Base-by-base conservation (phyloP, 179 eudicot species). In the Camellia oleifera region DNA sequence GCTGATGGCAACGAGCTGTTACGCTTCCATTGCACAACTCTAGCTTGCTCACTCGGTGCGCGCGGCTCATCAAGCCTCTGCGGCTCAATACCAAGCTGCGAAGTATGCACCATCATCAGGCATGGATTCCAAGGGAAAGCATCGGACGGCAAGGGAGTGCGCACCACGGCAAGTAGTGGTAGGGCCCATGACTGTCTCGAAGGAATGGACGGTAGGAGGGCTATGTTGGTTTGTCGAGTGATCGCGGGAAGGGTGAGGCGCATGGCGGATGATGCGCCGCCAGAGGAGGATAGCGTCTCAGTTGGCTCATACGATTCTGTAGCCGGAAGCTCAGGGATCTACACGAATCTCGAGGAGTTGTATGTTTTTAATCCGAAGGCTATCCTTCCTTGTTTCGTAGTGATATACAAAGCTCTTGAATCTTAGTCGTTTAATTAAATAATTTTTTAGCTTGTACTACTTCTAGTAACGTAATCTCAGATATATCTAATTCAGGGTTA, bases 1-100 rank as follows among this genome's bases (percentile, higher is more conserved):
- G 99, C 99, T 32, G 99, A 95, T 75, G 99, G 99, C 0, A 95
- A 95, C 81, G 99, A 95, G 90, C 85, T 95, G 10, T 88, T 95
- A 0, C 88, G 98, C 4, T 95, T 95, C 84, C 91, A 95, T 60
- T 93, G 95, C 85, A 83, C 96, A 32, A 83, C 89, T 10, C 83
- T 94, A 5, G 76, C 85, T 10, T 95, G 99, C 80, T 80, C 95
- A 4, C 94, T 95, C 60, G 99, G 99, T 11, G 88, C 97, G 20
- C 90, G 90, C 45, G 98, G 88, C 58, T 83, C 94, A 13, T 91
- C 99, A 65, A 76, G 79, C 85, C 83, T 95, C 65, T 95, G 99
- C 79, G 84, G 78, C 67, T 84, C 93, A 53, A 73, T 81, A 11
- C 94, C 94, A 8, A 84, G 83, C 12, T 95, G 99, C 53, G 94